Evolutionary conservation across 371 early-diverging fungal genomes (phyloP).

Genomic region (Fennellomyces sp.): DNA sequence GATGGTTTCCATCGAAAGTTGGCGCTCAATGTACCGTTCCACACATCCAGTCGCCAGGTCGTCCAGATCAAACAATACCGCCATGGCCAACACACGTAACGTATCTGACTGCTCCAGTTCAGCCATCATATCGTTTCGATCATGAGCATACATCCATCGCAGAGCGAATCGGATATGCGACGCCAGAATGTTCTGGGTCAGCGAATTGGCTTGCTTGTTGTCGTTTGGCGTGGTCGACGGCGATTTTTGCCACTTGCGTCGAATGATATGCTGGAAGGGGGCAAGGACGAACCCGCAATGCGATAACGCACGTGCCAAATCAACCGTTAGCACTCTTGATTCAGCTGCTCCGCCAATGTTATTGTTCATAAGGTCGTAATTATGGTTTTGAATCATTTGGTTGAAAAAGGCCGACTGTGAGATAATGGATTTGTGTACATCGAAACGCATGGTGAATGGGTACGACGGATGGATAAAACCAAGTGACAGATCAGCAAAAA

Average conservation of each 20-base stretch:
- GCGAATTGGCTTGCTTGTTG: background rate
- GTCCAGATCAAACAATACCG: constrained; percentile 40
- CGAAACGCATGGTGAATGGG: constrained; percentile 45
- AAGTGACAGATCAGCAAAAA: constrained; percentile 42
- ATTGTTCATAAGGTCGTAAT: background rate
- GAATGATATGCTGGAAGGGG: constrained; percentile 48
- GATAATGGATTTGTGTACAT: constrained; percentile 44
- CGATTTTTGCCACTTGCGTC: constrained; percentile 43
- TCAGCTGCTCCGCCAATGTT: background rate
- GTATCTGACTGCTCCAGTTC: constrained; percentile 35
- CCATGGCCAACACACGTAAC: constrained; percentile 33
- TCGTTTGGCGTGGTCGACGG: background rate
- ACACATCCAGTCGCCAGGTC: constrained; percentile 42
- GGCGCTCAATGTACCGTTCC: constrained; percentile 30
- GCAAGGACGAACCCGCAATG: constrained; percentile 39
- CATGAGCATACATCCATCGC: constrained; percentile 39
- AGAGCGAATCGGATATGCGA: constrained; percentile 47
- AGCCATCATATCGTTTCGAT: constrained; percentile 21
- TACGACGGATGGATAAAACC: constrained; percentile 41
- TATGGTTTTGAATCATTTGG: constrained; percentile 20
- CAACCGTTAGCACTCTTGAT: constrained; percentile 20
- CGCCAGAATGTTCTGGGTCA: constrained; percentile 25
- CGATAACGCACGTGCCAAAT: constrained; percentile 32
- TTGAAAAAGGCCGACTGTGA: constrained; percentile 44
- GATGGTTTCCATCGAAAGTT: constrained; percentile 37